Evolutionary conservation across 2,329 filamentous ascomycete genomes (phyloP).

Genomic region (Penicillium sp.): DNA sequence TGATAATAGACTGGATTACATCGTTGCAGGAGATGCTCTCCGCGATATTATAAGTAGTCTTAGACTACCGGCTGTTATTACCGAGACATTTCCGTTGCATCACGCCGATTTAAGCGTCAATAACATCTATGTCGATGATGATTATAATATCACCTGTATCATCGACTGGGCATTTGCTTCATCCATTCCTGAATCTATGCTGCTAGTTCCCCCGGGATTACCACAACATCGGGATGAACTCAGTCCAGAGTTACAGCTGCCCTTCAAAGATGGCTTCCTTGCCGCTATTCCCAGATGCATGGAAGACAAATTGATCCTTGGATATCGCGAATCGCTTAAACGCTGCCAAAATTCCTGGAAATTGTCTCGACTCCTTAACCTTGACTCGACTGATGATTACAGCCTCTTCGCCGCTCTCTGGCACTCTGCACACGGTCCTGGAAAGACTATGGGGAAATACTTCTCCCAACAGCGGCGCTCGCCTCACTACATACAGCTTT

Average conservation of each 20-base stretch:
- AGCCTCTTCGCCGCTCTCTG: background rate
- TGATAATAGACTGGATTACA: slow-evolving; percentile 29
- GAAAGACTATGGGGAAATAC: background rate
- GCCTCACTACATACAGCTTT: background rate
- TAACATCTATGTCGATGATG: background rate
- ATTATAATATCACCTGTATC: background rate
- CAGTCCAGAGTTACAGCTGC: background rate
- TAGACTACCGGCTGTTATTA: background rate
- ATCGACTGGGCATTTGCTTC: background rate
- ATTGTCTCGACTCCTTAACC: background rate
- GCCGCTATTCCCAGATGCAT: background rate
- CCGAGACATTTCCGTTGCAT: background rate
- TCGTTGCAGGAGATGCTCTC: slow-evolving; percentile 20
- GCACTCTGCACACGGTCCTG: background rate
- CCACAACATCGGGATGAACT: background rate
- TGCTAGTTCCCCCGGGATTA: background rate
- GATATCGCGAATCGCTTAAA: background rate
- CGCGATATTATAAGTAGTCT: slow-evolving; percentile 15
- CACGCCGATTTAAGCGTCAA: background rate
- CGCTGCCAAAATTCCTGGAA: background rate
- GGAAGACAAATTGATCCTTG: background rate
- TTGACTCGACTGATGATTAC: background rate
- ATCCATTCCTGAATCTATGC: background rate
- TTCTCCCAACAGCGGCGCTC: background rate
- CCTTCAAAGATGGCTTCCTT: background rate